Base-by-base conservation (phyloP, 495 filamentous ascomycete species). In the Lentithecium fluviatile region DNA sequence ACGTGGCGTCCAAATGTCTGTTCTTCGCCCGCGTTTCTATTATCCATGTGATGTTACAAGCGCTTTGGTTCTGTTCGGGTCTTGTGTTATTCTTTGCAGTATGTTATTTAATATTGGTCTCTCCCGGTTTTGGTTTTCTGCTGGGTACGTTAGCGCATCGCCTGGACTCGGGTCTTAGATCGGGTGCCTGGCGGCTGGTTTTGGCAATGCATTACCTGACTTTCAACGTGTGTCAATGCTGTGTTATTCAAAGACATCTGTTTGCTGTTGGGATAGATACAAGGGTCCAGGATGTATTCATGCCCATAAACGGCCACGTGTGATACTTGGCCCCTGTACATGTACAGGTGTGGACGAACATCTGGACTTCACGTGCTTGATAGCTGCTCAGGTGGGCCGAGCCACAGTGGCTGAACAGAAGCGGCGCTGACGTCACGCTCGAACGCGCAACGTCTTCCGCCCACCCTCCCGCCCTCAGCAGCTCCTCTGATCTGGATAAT, bases 381-480 rank as follows among this genome's bases (percentile, higher is more conserved):
- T 17, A 36, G 15, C 25, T n/a, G 10, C n/a, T n/a, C n/a, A n/a
- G n/a, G n/a, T n/a, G n/a, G n/a, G n/a, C 29, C 29, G 20, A 52
- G 48, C 48, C 48, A 52, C 48, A 52, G 24, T 52, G 48, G 48
- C 48, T 52, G 25, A 29, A 52, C n/a, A 2, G n/a, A n/a, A n/a
- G n/a, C n/a, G n/a, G 8, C 40, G 15, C 40, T 43, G 42, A 49
- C 45, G 45, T 49, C 45, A 49, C 21, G 5, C 20, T 21, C 12
- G 6, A 29, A 49, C 45, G 45, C 45, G 45, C 20, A 25, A 49
- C 3, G 45, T 29, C 45, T 24, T 49, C 10, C 40, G 40, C 4
- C 13, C 40, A 15, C 40, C 4, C 40, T 20, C 40, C 5, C 40
- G 40, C 13, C 15, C 40, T 43, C 45, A 4, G 19, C 45, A 23